Conservation (phyloP, 108 stramenopile species). For the Mayamaea pseudoterrestris region DNA sequence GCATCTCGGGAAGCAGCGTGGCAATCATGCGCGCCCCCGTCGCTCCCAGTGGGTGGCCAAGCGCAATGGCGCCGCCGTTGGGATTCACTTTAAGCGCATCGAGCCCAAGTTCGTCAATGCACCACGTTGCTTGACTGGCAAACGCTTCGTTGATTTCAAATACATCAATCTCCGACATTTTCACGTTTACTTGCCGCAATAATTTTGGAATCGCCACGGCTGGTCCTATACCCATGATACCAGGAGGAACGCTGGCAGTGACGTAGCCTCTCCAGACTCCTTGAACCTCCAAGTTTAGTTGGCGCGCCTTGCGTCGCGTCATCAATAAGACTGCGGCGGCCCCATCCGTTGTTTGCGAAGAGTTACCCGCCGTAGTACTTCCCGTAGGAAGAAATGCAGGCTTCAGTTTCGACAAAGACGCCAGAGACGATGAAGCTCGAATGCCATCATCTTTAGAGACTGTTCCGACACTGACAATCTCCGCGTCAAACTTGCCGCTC, state of each 20-base stretch:
- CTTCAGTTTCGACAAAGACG: slow-evolving; percentile 55
- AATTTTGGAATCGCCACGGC: slow-evolving; percentile 87
- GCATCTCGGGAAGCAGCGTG: slow-evolving; percentile 80
- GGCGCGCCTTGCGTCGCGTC: slow-evolving; percentile 58
- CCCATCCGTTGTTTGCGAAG: slow-evolving; percentile 90
- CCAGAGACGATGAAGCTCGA: slow-evolving; percentile 63
- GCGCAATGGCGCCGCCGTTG: slow-evolving; percentile 93
- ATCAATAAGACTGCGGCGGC: slow-evolving; percentile 90
- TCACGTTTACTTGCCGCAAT: slow-evolving; percentile 36
- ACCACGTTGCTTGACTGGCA: slow-evolving; percentile 81
- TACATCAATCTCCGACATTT: slow-evolving; percentile 72
- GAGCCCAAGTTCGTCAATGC: slow-evolving; percentile 48
- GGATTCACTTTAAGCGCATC: slow-evolving; percentile 81
- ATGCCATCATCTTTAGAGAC: slow-evolving; percentile 88
- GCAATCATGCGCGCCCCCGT: slow-evolving; percentile 90
- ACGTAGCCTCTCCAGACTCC: slow-evolving; percentile 72
- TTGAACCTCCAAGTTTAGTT: slow-evolving; percentile 56
- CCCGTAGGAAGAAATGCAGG: slow-evolving; percentile 82
- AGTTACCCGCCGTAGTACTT: slow-evolving; percentile 88
- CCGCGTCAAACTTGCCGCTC: slow-evolving; percentile 64
- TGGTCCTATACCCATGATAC: slow-evolving; percentile 91
- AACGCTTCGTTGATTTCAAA: slow-evolving; percentile 99
- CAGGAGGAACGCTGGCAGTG: slow-evolving; percentile 83
- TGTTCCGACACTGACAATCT: slow-evolving; percentile 78
- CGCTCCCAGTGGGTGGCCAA: slow-evolving; percentile 93